phyloP scores from a whole-genome alignment of 2,329 filamentous ascomycete species.

The Pseudogymnoascus sp. region DNA sequence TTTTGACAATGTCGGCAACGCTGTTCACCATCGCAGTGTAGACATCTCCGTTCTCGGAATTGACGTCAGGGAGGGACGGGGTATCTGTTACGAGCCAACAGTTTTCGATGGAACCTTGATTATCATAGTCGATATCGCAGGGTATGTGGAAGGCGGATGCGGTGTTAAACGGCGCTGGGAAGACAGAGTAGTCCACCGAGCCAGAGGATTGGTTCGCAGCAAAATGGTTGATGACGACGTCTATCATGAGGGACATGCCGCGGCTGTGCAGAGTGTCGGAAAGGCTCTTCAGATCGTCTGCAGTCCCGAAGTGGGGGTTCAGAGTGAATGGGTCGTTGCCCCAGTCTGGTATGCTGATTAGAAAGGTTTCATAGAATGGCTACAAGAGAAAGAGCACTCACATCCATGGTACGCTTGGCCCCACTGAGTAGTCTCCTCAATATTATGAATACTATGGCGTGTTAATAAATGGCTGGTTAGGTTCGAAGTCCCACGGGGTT shows the following conservation, averaged over 20 bases:
- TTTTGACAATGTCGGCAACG: slow-evolving; percentile 32
- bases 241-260: slow-evolving; percentile 41
- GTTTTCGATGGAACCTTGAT: slow-evolving; percentile 31
- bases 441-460: slow-evolving; percentile 15
- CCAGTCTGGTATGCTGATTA: slow-evolving; percentile 29
- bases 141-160: slow-evolving; percentile 51
- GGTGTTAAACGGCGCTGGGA: slow-evolving; percentile 44
- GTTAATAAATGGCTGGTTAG: slow-evolving; percentile 28
- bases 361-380: neutral
- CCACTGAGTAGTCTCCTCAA: slow-evolving; percentile 30
- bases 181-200: slow-evolving; percentile 45
- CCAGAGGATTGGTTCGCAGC: slow-evolving; percentile 38
- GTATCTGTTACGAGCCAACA: slow-evolving; percentile 44
- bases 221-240: slow-evolving; percentile 42
- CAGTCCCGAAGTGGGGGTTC: slow-evolving; percentile 38
- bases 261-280: slow-evolving; percentile 33
- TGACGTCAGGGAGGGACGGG: slow-evolving; percentile 38
- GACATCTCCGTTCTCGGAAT: slow-evolving; percentile 35
- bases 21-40: slow-evolving; percentile 32
- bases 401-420: slow-evolving; percentile 41
- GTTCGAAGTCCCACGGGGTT: slow-evolving; percentile 27
- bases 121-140: slow-evolving; percentile 47
- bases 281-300: slow-evolving; percentile 36
- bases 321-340: slow-evolving; percentile 35
- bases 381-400: neutral